Evolutionary conservation across 2,329 filamentous ascomycete species (phyloP), one percentile per base, ranked within the genome.

Genomic region (Aspergillus viridinutans): DNA sequence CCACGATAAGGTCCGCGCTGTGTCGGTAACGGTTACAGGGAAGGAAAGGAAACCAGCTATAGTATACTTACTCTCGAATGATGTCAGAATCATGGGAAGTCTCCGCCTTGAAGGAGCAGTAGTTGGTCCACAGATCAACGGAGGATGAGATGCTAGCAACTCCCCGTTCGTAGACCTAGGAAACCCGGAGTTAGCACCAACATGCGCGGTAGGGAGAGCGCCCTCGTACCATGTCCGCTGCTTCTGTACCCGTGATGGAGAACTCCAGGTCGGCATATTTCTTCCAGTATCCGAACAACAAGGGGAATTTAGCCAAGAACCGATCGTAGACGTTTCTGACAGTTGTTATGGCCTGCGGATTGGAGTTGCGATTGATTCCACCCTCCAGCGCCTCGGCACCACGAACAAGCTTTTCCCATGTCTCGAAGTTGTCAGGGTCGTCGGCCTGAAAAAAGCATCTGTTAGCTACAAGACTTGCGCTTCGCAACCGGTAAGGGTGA

Each of bases 201-300:
- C 4, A 20, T 14, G n/a, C 32, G 42, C 43, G 5, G 3, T 17
- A 35, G 40, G 58, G 63, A 50, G 50, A 40, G 23, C 45, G 17
- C 20, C 54, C 53, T 55, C 83, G 69, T 74, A 96, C 92, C 89
- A 97, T 95, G 75, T 97, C 94, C 54, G 94, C 94, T 47, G 93
- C 93, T 79, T 99, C 94, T 4, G 94, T 95, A 20, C 94, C 94
- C 4, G 92, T 92, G 63, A 99, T 96, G 52, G 92, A 92, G 78
- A 99, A 99, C 71, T 99, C 94, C 62, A 96, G 83, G 69, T 97
- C 93, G 69, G 94, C 94, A 82, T 97, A 99, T 74, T 97, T 97
- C 80, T 97, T 97, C 94, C 94, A 99, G 79, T 97, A 99, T 53
- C 93, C 94, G 69, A 97, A 99, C 42, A 97, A 85, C 10, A 97